Percentiles rank a stretch among this genome's conserved stretches.
phyloP scores from a whole-genome alignment of 163 green algal species.

The Chlorella variabilis region DNA sequence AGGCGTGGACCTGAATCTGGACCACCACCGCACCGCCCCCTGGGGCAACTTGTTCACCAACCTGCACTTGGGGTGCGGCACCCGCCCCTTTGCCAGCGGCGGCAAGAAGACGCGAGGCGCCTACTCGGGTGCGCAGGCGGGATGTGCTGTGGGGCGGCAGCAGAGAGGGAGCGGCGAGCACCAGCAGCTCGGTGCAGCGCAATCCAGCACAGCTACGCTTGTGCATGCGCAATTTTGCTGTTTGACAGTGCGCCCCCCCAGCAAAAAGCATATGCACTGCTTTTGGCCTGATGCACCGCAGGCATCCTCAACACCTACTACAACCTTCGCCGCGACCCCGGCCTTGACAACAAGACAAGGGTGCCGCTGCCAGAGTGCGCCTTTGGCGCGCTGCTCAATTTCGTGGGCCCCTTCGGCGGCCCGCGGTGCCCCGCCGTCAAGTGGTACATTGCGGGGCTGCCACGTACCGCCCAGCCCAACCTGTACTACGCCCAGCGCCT shows the following conservation, averaged over 20 bases:
- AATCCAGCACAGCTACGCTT: too few relatives aligned
- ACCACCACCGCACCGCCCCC: slow-evolving; percentile 26
- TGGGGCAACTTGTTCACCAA: slow-evolving; percentile 9
- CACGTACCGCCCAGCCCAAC: too few relatives aligned
- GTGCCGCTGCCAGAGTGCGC: neutral
- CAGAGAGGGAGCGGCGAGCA: too few relatives aligned
- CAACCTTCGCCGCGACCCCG: neutral
- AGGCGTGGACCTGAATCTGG: slow-evolving; percentile 22
- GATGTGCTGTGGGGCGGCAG: too few relatives aligned
- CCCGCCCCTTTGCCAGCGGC: neutral
- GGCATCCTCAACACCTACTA: slow-evolving; percentile 20
- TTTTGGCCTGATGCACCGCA: neutral
- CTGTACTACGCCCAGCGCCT: too few relatives aligned
- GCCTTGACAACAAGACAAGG: neutral
- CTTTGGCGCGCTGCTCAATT: slow-evolving; percentile 12
- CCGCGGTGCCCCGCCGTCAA: too few relatives aligned
- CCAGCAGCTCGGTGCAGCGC: neutral
- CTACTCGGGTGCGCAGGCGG: neutral
- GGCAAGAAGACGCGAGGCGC: neutral
- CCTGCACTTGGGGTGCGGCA: neutral
- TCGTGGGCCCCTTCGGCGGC: neutral
- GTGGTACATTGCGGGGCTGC: too few relatives aligned
- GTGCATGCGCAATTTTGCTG: neutral
- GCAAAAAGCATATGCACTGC: too few relatives aligned
- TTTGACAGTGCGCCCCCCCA: too few relatives aligned